phyloP scores from a whole-genome alignment of 305 asterid genomes.

The Fraxinus floribunda region DNA sequence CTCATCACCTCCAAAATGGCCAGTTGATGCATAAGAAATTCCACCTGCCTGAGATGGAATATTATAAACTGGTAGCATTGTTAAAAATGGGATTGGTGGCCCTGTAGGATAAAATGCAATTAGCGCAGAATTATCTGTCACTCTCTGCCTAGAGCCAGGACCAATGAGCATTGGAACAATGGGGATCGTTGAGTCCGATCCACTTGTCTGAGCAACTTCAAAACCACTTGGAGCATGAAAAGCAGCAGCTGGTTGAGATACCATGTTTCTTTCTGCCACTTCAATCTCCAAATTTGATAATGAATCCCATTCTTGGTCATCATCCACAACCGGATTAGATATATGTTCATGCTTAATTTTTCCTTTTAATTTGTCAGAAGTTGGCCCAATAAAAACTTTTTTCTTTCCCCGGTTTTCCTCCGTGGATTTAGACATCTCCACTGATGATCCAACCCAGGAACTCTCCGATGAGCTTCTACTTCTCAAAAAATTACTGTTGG shows the following conservation, averaged over 20 bases:
- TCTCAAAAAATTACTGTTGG: constrained; percentile 69
- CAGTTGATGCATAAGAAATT: constrained; percentile 50
- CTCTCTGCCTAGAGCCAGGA: constrained; percentile 64
- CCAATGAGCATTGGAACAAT: constrained; percentile 73
- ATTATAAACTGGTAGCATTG: constrained; percentile 82
- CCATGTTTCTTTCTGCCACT: constrained; percentile 47
- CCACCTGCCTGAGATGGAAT: constrained; percentile 64
- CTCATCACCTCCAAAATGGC: constrained; percentile 56
- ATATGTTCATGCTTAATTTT: constrained; percentile 53
- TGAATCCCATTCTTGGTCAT: constrained; percentile 61
- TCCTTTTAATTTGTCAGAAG: constrained; percentile 55
- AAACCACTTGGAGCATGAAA: constrained; percentile 45
- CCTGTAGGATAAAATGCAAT: constrained; percentile 91
- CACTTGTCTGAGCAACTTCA: constrained; percentile 73
- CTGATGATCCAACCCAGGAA: constrained; percentile 87
- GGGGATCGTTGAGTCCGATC: constrained; percentile 64
- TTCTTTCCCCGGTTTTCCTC: constrained; percentile 77
- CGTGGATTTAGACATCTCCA: constrained; percentile 52
- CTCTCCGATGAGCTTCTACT: constrained; percentile 87
- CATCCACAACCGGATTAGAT: constrained; percentile 51
- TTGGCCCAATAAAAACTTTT: constrained; percentile 39
- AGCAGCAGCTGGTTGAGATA: constrained; percentile 49
- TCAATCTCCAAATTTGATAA: constrained; percentile 44
- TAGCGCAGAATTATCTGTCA: constrained; percentile 61
- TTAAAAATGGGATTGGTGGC: constrained; percentile 94